Base-by-base conservation (phyloP, 495 filamentous ascomycete genomes). In the Pyrenopolyporus hunteri region DNA sequence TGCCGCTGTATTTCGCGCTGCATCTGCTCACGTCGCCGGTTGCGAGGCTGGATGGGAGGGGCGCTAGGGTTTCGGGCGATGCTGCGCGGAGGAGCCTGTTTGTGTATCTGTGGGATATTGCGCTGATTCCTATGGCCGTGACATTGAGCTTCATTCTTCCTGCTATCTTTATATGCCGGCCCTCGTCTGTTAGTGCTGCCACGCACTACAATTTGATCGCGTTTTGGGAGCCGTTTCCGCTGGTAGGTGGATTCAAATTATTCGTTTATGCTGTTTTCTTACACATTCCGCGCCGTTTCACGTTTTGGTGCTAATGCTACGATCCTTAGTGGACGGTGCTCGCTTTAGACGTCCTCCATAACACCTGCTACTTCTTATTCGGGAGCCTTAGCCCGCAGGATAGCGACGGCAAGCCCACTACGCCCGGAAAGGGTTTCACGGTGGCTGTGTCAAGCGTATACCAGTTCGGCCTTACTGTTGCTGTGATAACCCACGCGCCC, bases 141-240 rank as follows among this genome's bases (percentile, higher is more conserved):
- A 60, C 74, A 0, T 22, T 87, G 6, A 81, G 77, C 3, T 85
- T 77, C 57, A 59, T 84, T 44, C 51, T 83, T 1, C 86, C 85
- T 6, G 73, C 75, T 6, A 58, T 80, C 22, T 64, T 81, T 13
- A 79, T 85, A 76, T 64, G 76, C n/a, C 58, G 85, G 19, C 84
- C 84, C 1, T 68, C 76, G 1, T 80, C 84, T 0, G 70, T 70
- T 1, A 67, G 65, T 4, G 68, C 75, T 6, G 74, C 79, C 40
- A 73, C 74, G 14, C 87, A 87, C 59, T 85, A 87, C 48, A 72
- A 73, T 25, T 76, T 79, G 57, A 82, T 86, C 44, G 82, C 85
- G 0, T 39, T 83, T 44, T 87, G 85, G 85, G 83, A 87, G 56
- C 71, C 75, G 0, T 88, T 86, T 69, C 85, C 85, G 0, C 61